These are phyloP conservation scores for Paraconiothyrium brasiliense DNA, from an alignment of 2,329 filamentous ascomycete genomes.

Conservation along the genomic window DNA sequence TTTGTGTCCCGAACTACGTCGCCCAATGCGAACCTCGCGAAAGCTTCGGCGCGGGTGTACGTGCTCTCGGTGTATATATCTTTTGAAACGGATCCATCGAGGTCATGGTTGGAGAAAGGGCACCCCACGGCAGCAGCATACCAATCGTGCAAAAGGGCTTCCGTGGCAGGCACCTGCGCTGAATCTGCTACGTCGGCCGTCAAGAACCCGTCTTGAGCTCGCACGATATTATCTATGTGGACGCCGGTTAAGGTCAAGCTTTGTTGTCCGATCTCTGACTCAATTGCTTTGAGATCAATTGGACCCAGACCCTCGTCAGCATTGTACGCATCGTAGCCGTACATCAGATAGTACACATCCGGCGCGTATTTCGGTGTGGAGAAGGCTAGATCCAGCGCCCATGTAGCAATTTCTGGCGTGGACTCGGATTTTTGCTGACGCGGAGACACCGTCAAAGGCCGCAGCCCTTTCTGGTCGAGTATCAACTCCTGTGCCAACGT, in stretches of 20 bases:
- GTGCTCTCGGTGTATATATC: not conserved
- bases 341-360: not conserved
- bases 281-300: not conserved
- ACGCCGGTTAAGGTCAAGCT: not conserved
- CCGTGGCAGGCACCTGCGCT: not conserved
- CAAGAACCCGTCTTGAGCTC: not conserved
- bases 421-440: not conserved
- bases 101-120: not conserved
- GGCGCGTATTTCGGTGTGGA: not conserved
- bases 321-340: conserved; percentile 5
- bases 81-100: not conserved
- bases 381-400: conserved; percentile 3
- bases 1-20: conserved; percentile 1
- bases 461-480: not conserved
- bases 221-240: not conserved
- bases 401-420: not conserved
- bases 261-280: not conserved
- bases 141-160: conserved; percentile 1
- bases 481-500: conserved; percentile 6
- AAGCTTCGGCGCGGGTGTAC: conserved; percentile 4
- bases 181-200: not conserved
- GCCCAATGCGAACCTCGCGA: not conserved
- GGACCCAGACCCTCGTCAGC: not conserved
- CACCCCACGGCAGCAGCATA: conserved; percentile 1
- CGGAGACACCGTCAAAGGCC: not conserved